phyloP scores from a whole-genome alignment of 177 flowering plant species.

The Vitis hybrid region DNA sequence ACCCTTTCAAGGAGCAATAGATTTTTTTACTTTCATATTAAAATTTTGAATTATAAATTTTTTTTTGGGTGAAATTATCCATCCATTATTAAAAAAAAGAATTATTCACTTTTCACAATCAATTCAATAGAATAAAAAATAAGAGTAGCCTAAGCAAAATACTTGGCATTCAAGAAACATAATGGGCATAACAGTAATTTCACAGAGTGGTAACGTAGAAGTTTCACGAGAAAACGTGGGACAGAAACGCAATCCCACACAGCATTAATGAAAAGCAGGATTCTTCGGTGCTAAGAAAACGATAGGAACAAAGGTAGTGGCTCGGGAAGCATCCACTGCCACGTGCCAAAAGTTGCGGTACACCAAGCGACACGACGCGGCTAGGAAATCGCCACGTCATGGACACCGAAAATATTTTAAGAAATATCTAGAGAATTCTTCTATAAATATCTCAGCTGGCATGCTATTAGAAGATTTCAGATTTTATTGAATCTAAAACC shows the following conservation, averaged over 20 bases:
- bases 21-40: no score
- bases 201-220: background rate
- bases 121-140: no score
- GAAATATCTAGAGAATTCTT: slow-evolving; percentile 43
- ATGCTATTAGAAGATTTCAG: background rate
- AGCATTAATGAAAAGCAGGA: background rate
- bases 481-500: no score
- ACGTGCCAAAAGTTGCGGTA: slow-evolving; percentile 18
- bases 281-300: slow-evolving; percentile 25
- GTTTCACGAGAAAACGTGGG: background rate
- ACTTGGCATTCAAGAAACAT: no score
- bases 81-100: no score
- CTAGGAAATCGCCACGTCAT: slow-evolving; percentile 29
- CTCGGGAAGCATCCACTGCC: slow-evolving; percentile 35
- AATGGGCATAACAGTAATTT: no score
- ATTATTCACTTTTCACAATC: no score
- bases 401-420: background rate
- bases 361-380: slow-evolving; percentile 14
- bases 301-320: slow-evolving; percentile 3
- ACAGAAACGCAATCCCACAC: background rate
- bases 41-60: no score
- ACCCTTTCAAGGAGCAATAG: no score
- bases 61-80: no score
- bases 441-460: slow-evolving; percentile 34
- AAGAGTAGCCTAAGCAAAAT: no score